These are phyloP conservation scores for Scleroderma bovista DNA, from an alignment of 768 basidiomycete genomes.

Conservation along the genomic window DNA sequence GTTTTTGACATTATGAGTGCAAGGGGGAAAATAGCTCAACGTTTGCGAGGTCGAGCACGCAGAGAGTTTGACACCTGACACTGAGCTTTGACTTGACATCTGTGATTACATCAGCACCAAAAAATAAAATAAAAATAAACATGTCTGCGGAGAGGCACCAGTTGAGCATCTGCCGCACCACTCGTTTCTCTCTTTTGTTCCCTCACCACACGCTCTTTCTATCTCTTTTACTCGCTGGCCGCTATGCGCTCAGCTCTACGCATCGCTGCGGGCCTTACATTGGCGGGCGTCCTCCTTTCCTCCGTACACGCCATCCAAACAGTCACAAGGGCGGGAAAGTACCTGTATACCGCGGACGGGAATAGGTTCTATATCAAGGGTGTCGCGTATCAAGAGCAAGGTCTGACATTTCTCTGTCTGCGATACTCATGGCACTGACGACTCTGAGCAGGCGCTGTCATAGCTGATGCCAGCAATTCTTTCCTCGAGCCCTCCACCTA, in stretches of 20 bases:
- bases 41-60: too few species aligned
- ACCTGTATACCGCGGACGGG: conserved; percentile 74
- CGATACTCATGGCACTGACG: background rate
- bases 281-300: conserved; percentile 38
- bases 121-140: background rate
- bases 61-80: background rate
- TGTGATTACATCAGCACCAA: background rate
- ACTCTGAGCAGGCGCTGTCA: conserved; percentile 27
- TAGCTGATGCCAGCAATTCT: conserved; percentile 47
- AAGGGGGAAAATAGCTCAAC: too few species aligned
- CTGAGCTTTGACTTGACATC: too few species aligned
- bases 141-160: too few species aligned
- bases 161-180: background rate
- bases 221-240: conserved; percentile 2
- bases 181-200: background rate
- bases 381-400: conserved; percentile 80
- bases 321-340: conserved; percentile 67
- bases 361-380: conserved; percentile 86
- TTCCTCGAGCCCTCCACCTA: conserved; percentile 71
- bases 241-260: conserved; percentile 24
- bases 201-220: background rate
- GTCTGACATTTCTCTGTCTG: conserved; percentile 28
- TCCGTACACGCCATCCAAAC: conserved; percentile 60
- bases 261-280: conserved; percentile 25
- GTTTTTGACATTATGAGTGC: too few species aligned